Conservation (phyloP, 2,329 filamentous ascomycete genomes). For the Colletotrichum godetiae region DNA sequence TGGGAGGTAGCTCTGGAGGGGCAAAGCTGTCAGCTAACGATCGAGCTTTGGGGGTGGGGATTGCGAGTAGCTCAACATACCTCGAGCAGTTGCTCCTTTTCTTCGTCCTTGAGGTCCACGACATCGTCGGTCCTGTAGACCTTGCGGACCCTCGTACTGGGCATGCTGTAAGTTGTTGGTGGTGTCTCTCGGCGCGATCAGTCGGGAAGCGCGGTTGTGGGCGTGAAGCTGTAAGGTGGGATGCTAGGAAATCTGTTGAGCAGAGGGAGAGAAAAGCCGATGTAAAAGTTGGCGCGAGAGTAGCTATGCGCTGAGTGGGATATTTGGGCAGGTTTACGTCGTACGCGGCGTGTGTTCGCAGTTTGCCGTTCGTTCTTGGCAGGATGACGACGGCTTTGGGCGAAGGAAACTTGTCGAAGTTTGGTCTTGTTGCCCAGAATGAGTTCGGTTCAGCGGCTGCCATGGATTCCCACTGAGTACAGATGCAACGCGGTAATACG, state of each 20-base stretch:
- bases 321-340: constrained; percentile 20
- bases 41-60: background rate
- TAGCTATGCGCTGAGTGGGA: constrained; percentile 5
- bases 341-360: constrained; percentile 24
- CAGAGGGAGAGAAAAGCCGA: constrained; percentile 9
- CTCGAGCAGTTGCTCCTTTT: constrained; percentile 50
- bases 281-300: constrained; percentile 3
- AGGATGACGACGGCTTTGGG: constrained; percentile 32
- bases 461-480: constrained; percentile 20
- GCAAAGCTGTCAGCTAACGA: constrained; percentile 20
- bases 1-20: constrained; percentile 42
- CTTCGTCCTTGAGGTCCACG: constrained; percentile 47
- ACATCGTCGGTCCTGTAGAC: constrained; percentile 54
- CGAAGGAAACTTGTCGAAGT: constrained; percentile 27
- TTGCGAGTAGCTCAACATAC: constrained; percentile 40
- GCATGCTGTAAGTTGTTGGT: constrained; percentile 39
- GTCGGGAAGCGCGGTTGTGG: constrained; percentile 3
- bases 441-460: constrained; percentile 20
- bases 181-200: constrained; percentile 12
- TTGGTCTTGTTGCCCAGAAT: constrained; percentile 19
- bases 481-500: constrained; percentile 25
- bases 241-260: constrained; percentile 23
- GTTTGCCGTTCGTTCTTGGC: constrained; percentile 27
- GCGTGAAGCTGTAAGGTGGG: constrained; percentile 20
- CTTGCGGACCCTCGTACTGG: constrained; percentile 46